Percentiles rank a stretch among this genome's conserved stretches.
These are phyloP conservation scores for Crithidia sp. DNA, from an alignment of 208 protist species.

Conservation along the genomic window DNA sequence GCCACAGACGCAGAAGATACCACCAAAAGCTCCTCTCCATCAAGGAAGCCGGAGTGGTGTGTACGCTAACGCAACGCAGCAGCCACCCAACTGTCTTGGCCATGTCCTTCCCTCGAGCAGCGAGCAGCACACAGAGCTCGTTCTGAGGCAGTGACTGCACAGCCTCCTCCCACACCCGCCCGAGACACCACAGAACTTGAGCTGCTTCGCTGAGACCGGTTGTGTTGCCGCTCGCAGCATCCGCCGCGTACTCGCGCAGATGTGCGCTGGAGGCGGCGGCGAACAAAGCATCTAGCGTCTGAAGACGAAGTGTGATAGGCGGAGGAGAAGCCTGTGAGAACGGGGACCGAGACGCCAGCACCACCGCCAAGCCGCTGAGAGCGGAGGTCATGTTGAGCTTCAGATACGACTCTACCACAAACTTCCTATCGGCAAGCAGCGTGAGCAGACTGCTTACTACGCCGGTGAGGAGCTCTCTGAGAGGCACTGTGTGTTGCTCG, in stretches of 20 bases:
- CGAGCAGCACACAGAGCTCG: conserved; percentile 3
- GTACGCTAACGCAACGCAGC: conserved; percentile 11
- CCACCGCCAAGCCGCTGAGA: conserved; percentile 20
- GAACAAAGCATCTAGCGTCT: conserved; percentile 4
- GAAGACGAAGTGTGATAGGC: background rate
- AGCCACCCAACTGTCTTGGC: conserved; percentile 26
- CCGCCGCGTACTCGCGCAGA: conserved; percentile 18
- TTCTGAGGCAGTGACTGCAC: conserved; percentile 13
- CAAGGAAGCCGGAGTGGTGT: background rate
- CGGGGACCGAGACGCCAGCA: background rate
- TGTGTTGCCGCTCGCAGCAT: conserved; percentile 13
- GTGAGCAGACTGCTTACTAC: conserved; percentile 1
- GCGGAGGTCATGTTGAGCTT: conserved; percentile 31
- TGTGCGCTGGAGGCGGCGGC: conserved; percentile 14
- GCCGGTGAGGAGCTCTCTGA: background rate
- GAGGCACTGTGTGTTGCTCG: background rate
- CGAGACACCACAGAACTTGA: conserved; percentile 29
- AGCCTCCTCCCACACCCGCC: conserved; percentile 22
- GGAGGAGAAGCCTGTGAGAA: background rate
- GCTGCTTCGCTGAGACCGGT: conserved; percentile 19
- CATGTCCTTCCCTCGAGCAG: conserved; percentile 16
- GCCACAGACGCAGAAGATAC: conserved; percentile 25
- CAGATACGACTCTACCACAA: conserved; percentile 10
- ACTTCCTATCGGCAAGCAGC: conserved; percentile 16
- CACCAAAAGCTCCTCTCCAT: conserved; percentile 6